Evolutionary conservation across 163 green algal species (phyloP).

Genomic region (Chlorella variabilis): DNA sequence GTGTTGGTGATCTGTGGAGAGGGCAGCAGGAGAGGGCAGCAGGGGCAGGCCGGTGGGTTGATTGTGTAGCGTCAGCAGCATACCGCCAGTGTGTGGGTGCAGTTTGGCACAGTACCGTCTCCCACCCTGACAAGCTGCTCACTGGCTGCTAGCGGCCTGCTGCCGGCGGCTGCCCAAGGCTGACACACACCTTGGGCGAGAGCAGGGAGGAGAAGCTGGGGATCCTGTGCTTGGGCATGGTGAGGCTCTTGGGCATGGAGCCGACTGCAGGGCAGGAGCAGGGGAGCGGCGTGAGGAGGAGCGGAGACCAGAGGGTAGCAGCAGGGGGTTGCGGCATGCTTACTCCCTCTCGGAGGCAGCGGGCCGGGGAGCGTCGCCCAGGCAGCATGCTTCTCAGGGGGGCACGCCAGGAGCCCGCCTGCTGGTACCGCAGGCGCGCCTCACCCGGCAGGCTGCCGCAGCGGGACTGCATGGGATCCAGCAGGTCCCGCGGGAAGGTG

Average conservation of each 20-base stretch:
- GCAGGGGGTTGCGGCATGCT: background rate
- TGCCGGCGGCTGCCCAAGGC: background rate
- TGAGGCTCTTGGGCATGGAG: conserved; percentile 46
- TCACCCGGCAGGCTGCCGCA: conserved; percentile 29
- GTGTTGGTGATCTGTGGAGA: conserved; percentile 42
- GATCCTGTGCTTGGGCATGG: conserved; percentile 53
- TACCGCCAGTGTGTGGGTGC: too few species aligned
- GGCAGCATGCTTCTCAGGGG: too few species aligned
- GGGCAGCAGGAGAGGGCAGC: background rate
- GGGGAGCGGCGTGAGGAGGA: background rate
- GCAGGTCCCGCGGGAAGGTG: conserved; percentile 49
- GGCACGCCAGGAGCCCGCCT: too few species aligned
- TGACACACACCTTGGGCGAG: conserved; percentile 41
- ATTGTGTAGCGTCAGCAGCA: background rate
- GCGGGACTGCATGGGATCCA: conserved; percentile 19
- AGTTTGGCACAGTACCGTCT: too few species aligned
- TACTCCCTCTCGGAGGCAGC: too few species aligned
- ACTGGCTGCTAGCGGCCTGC: too few species aligned
- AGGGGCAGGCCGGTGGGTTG: background rate
- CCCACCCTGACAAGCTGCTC: too few species aligned
- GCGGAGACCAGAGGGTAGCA: background rate
- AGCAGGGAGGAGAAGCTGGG: conserved; percentile 41
- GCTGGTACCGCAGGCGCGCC: background rate
- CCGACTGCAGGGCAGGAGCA: conserved; percentile 17
- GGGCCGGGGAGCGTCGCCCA: too few species aligned